Evolutionary conservation across 1,284 basidiomycete species (phyloP).

Genomic region (Fistulina hepatica): DNA sequence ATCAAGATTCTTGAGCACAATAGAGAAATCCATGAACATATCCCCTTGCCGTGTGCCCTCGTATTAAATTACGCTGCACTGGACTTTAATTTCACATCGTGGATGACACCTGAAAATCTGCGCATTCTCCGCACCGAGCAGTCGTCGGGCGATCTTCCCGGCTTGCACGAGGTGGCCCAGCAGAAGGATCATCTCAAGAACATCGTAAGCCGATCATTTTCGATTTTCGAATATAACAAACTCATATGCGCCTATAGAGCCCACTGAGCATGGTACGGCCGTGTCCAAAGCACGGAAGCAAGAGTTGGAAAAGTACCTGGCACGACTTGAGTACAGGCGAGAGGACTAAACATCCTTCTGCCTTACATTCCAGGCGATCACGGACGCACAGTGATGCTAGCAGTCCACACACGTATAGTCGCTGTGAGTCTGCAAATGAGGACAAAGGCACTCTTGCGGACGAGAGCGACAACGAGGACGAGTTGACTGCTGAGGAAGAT

Average conservation of each 20-base stretch:
- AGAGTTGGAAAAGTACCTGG: constrained; percentile 12
- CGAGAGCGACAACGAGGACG: constrained; percentile 31
- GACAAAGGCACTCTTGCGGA: constrained; percentile 37
- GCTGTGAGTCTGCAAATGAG: constrained; percentile 16
- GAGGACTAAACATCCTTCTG: no score
- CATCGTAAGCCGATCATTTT: constrained; percentile 29
- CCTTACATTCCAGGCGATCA: no score
- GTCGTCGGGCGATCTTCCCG: constrained; percentile 61
- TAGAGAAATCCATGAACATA: constrained; percentile 21
- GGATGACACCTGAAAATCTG: constrained; percentile 89
- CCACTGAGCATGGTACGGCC: constrained; percentile 81
- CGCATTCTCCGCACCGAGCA: constrained; percentile 75
- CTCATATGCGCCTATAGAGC: constrained; percentile 28
- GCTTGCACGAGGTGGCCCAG: constrained; percentile 50
- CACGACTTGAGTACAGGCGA: no score
- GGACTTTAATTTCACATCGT: constrained; percentile 95
- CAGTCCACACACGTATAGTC: constrained; percentile 14
- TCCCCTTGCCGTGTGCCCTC: constrained; percentile 61
- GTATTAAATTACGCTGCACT: constrained; percentile 76
- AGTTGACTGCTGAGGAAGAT: constrained; percentile 43
- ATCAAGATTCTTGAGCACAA: constrained; percentile 73
- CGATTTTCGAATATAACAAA: constrained; percentile 3
- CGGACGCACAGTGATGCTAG: no score
- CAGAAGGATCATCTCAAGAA: constrained; percentile 86
- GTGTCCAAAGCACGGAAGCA: constrained; percentile 14